Conservation (phyloP, 192 early-diverging fungal species). For the Coemansia sp. region DNA sequence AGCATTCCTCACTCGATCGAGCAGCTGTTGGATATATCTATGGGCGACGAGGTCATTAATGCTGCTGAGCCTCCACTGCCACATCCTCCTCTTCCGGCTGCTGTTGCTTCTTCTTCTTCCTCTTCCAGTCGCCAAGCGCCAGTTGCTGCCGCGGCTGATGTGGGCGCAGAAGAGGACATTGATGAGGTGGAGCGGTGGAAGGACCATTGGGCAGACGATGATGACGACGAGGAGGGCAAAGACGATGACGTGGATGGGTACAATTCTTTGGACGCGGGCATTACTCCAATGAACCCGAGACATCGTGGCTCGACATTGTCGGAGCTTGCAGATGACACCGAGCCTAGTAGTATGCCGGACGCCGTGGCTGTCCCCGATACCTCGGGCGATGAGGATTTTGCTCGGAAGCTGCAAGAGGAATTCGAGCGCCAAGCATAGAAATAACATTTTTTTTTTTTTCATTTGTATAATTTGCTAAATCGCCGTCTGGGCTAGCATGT, state of each 20-base stretch:
- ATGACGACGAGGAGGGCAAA: conserved; percentile 4
- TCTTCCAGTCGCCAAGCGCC: too few relatives aligned
- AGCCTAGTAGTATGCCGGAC: background rate
- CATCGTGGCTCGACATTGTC: too few relatives aligned
- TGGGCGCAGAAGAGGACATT: conserved; percentile 6
- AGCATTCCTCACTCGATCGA: conserved; percentile 55
- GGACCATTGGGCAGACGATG: conserved; percentile 46
- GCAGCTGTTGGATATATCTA: conserved; percentile 56
- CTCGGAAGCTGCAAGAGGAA: conserved; percentile 46
- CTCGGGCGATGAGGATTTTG: conserved; percentile 46
- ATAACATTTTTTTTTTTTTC: background rate
- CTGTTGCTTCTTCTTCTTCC: too few relatives aligned
- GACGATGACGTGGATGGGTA: conserved; percentile 16
- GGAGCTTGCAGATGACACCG: too few relatives aligned
- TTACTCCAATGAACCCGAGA: background rate
- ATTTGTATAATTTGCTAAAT: too few relatives aligned
- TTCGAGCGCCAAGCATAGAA: conserved; percentile 32
- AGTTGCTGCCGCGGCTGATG: too few relatives aligned
- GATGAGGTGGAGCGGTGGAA: conserved; percentile 51
- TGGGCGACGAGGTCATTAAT: conserved; percentile 31
- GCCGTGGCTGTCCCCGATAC: conserved; percentile 30
- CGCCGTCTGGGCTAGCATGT: too few relatives aligned
- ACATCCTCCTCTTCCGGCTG: too few relatives aligned
- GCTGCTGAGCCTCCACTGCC: background rate
- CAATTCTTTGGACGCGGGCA: background rate